Base-by-base conservation (phyloP, 192 early-diverging fungal genomes). In the Backusella westeae region DNA sequence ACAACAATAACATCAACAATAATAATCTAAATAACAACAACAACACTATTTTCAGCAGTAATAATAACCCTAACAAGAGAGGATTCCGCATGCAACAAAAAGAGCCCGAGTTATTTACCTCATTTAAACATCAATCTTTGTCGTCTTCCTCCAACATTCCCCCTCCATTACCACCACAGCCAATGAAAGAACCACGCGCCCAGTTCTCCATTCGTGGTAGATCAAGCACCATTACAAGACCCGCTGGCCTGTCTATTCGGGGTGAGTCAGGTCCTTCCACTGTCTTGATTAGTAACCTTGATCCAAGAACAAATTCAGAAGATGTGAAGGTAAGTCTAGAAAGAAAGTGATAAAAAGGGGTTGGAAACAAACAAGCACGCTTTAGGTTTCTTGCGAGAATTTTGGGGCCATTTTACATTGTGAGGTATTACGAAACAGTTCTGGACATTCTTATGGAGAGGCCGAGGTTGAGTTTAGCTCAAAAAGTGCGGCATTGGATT, bases 251-350 rank as follows among this genome's bases (percentile, higher is more conserved):
- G 8, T 77, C 80, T 9, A 79, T 88, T 75, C 72, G 82, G 23
- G 87, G 87, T 9, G 87, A 86, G 71, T 81, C 83, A 46, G 87
- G 87, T 0, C 87, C 87, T 39, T 79, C 82, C 8, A 82, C 71
- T 39, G 75, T 88, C 8, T 75, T 86, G 52, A 83, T 88, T 71
- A 84, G 78, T 38, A 85, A 85, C 41, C 70, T 88, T 21, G 87
- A 88, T 71, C 83, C 80, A 38, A 82, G 74, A 15, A 81, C 85
- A 14, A 88, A 82, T 66, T 78, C 80, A 1, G 85, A 86, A 6
- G 87, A 88, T 78, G 83, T 88, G n/a, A 81, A 80, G 80, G 86
- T 87, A 81, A 63, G 10, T 7, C 0, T 49, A 29, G 14, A 12
- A 2, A 29, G 29, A 14, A 2, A 63, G 46, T 52, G 34, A 12